Percentiles rank a stretch among this genome's conserved stretches.
These are phyloP conservation scores for Paracamarosporium sp. DNA, from an alignment of 2,329 filamentous ascomycete species.

Conservation along the genomic window DNA sequence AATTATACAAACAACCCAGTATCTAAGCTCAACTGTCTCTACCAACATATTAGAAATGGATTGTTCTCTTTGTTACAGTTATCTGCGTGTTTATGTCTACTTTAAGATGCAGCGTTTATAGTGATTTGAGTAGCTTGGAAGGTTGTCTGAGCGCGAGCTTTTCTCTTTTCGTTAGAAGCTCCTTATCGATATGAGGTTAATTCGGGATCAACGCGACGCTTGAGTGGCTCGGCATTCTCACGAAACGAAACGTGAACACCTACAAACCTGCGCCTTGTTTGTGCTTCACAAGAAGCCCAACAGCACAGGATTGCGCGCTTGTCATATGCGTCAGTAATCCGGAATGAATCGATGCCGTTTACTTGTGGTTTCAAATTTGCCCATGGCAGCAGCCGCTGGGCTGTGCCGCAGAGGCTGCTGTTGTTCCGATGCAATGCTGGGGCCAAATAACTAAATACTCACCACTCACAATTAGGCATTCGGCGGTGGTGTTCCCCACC, in stretches of 20 bases:
- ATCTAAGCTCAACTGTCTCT: too few relatives aligned
- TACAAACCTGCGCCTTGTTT: neutral
- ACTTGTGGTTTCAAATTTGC: neutral
- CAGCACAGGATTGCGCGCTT: neutral
- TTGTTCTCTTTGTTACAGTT: too few relatives aligned
- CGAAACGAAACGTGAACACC: neutral
- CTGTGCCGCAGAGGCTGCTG: constrained; percentile 33
- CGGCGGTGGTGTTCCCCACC: constrained; percentile 25
- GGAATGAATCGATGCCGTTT: neutral
- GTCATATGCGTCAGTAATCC: neutral
- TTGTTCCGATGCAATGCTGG: constrained; percentile 27
- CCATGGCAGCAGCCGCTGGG: constrained; percentile 18
- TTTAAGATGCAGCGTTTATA: too few relatives aligned
- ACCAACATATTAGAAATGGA: too few relatives aligned
- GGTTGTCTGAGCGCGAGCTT: too few relatives aligned
- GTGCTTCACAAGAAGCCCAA: neutral
- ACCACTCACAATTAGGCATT: constrained; percentile 17
- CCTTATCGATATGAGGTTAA: constrained; percentile 4
- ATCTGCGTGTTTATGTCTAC: too few relatives aligned
- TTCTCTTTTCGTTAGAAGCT: too few relatives aligned
- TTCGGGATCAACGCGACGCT: neutral
- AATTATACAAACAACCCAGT: too few relatives aligned
- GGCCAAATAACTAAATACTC: constrained; percentile 34
- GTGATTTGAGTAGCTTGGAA: too few relatives aligned
- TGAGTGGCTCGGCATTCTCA: neutral